Evolutionary conservation across 129 eudicot species (phyloP).

Genomic region (Apium graveolens): DNA sequence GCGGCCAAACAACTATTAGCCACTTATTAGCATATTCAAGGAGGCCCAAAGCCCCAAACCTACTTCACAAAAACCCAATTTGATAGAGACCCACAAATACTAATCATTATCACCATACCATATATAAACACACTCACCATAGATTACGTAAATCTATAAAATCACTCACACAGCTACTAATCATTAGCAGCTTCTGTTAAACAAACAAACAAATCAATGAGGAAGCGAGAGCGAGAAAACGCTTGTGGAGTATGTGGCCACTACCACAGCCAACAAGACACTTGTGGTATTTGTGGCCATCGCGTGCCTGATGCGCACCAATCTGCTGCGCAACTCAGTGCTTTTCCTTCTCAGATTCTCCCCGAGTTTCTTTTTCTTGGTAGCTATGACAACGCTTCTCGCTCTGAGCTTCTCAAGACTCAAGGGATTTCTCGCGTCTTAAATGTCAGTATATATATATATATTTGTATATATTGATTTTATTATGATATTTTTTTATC

Average conservation of each 20-base stretch:
- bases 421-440: slow-evolving; percentile 81
- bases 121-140: background rate
- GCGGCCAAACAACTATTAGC: no score
- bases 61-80: no score
- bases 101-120: background rate
- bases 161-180: no score
- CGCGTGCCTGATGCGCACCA: slow-evolving; percentile 56
- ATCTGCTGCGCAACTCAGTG: slow-evolving; percentile 42
- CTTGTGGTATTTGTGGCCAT: slow-evolving; percentile 89
- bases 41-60: no score
- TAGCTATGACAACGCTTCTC: slow-evolving; percentile 91
- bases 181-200: no score
- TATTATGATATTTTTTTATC: background rate
- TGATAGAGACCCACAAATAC: background rate
- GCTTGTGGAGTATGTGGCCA: slow-evolving; percentile 95
- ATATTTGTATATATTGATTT: background rate
- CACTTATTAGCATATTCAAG: no score
- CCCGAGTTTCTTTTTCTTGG: slow-evolving; percentile 77
- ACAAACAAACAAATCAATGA: slow-evolving; percentile 29
- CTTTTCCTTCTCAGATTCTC: slow-evolving; percentile 86
- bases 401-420: slow-evolving; percentile 84
- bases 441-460: slow-evolving; percentile 40
- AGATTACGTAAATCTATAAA: background rate
- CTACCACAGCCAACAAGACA: slow-evolving; percentile 84
- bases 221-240: slow-evolving; percentile 94